Percentiles rank a stretch among this genome's conserved stretches.
These are phyloP conservation scores for Singerocomus rubriflavus DNA, from an alignment of 1,284 basidiomycete genomes.

Conservation along the genomic window DNA sequence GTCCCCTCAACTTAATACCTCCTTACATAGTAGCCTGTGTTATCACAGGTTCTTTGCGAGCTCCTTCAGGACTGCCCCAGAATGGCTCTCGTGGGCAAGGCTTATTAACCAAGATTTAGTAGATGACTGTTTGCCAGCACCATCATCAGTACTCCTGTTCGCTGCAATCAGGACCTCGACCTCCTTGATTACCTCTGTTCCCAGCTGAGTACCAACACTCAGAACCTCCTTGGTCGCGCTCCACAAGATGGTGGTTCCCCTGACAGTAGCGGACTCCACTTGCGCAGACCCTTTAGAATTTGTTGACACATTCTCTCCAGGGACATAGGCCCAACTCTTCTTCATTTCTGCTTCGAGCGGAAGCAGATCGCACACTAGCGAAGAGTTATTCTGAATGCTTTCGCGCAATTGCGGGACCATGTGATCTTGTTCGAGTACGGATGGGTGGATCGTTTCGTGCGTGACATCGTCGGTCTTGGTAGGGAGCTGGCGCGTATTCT, in stretches of 20 bases:
- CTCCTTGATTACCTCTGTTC: constrained; percentile 23
- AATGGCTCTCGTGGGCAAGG: constrained; percentile 26
- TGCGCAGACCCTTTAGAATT: constrained; percentile 12
- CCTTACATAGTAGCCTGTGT: neutral
- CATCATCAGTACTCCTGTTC: constrained; percentile 11
- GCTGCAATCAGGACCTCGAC: constrained; percentile 14
- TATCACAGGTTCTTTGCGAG: constrained; percentile 4
- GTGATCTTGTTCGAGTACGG: constrained; percentile 47
- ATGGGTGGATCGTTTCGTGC: constrained; percentile 59
- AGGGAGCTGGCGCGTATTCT: constrained; percentile 49
- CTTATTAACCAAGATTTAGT: constrained; percentile 24
- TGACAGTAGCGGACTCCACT: constrained; percentile 1
- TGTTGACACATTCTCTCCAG: constrained; percentile 14
- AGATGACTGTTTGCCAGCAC: constrained; percentile 17
- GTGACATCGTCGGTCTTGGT: constrained; percentile 44
- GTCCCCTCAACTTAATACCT: neutral
- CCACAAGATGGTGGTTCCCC: constrained; percentile 14
- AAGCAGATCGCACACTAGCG: constrained; percentile 43
- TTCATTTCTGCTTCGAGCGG: constrained; percentile 54
- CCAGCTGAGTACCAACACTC: constrained; percentile 13
- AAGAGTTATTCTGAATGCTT: constrained; percentile 40
- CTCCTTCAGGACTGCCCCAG: constrained; percentile 23
- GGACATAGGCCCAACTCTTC: constrained; percentile 42
- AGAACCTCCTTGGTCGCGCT: constrained; percentile 17
- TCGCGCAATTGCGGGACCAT: constrained; percentile 36